Base-by-base conservation (phyloP, 108 stramenopile species). In the Pseudonitzschia multiseries region DNA sequence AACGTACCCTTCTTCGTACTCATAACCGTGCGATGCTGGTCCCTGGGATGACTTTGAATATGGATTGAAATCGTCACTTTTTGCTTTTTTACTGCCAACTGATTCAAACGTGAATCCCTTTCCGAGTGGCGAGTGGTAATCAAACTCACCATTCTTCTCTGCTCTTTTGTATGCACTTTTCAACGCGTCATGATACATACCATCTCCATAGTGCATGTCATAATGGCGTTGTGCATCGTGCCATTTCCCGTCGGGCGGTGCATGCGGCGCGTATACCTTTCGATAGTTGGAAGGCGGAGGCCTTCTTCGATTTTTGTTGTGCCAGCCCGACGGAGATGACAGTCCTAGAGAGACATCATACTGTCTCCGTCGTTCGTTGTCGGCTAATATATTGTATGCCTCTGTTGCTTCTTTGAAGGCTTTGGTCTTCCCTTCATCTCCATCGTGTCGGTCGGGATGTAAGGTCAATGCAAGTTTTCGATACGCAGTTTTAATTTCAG, bases 171-270 rank as follows among this genome's bases (percentile, higher is more conserved):
- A 67, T 13, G 89, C 89, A 46, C 77, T 64, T 70, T 85, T 86
- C 0, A 95, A 80, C 22, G 87, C 89, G 57, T 95, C 90, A 42
- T 71, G 81, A 79, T 85, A 84, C 83, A 92, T 89, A 13, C 93
- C 93, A 56, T 89, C 81, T 41, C 93, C 93, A 59, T 95, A 95
- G 69, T 95, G 93, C 88, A 91, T 89, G 61, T 95, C 93, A 42
- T 79, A 90, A 76, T 92, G 91, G 51, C 79, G 72, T 50, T 88
- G 83, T 20, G 77, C 80, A 64, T 81, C 74, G 76, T 94, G 88
- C 79, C 90, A 92, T 26, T 80, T 87, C 62, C 89, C 87, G 72
- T 87, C 81, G 31, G 89, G 89, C 22, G 91, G 93, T 20, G 89
- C 79, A 15, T 72, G 75, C 0, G 91, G 93, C 22, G 87, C 65